Conservation (phyloP, 2,329 filamentous ascomycete genomes). For the Penicillium palitans region DNA sequence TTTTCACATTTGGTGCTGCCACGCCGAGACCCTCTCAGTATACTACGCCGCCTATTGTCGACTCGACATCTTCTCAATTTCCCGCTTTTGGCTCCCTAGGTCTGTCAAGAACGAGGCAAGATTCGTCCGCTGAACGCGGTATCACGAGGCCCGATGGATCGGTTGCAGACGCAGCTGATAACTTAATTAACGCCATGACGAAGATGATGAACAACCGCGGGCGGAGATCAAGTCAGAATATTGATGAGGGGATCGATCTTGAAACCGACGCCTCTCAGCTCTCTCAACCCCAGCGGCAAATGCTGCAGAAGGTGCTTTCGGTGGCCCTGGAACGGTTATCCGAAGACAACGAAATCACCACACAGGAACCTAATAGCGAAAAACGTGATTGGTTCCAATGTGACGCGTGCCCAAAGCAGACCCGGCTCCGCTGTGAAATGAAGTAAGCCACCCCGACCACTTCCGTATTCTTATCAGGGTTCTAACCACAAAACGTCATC, state of each 20-base stretch:
- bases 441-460: constrained; percentile 30
- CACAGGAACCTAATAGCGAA: constrained; percentile 11
- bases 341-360: constrained; percentile 8
- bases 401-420: constrained; percentile 33
- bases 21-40: constrained; percentile 9
- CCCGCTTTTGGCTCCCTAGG: background rate
- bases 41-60: background rate
- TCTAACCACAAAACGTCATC: background rate
- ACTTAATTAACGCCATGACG: constrained; percentile 37
- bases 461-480: background rate
- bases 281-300: constrained; percentile 33
- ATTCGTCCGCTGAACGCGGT: background rate
- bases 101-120: background rate
- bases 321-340: constrained; percentile 32
- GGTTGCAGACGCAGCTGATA: constrained; percentile 33
- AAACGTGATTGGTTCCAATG: constrained; percentile 35
- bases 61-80: constrained; percentile 1
- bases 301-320: constrained; percentile 35
- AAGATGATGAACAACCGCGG: constrained; percentile 33
- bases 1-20: constrained; percentile 1
- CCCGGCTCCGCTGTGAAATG: constrained; percentile 39
- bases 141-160: constrained; percentile 23
- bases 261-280: constrained; percentile 23
- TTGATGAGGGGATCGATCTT: constrained; percentile 24
- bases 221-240: constrained; percentile 24